Evolutionary conservation across 805 yeast genomes (phyloP).

Genomic region (Metschnikowia lachancei): DNA sequence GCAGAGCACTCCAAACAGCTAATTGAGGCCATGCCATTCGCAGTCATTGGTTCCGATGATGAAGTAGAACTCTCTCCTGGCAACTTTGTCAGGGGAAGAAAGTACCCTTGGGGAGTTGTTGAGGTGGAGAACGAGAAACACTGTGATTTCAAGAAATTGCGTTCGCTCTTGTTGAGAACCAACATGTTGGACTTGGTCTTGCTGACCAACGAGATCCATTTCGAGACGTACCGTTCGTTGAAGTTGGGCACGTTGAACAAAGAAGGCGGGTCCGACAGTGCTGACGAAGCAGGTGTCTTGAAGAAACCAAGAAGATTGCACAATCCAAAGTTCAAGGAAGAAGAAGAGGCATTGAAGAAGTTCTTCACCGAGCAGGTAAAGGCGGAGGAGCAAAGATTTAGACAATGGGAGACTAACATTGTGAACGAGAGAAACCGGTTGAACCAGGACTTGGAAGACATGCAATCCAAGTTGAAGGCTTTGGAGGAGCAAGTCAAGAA

Average conservation of each 20-base stretch:
- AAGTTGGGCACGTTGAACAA: slow-evolving; percentile 51
- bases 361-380: slow-evolving; percentile 94
- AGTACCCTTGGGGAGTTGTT: slow-evolving; percentile 88
- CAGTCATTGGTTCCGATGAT: slow-evolving; percentile 75
- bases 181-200: slow-evolving; percentile 79
- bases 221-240: slow-evolving; percentile 71
- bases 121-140: slow-evolving; percentile 85
- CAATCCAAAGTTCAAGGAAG: slow-evolving; percentile 94
- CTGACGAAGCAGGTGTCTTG: slow-evolving; percentile 24
- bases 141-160: slow-evolving; percentile 79
- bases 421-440: slow-evolving; percentile 92
- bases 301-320: slow-evolving; percentile 56
- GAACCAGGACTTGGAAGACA: slow-evolving; percentile 88
- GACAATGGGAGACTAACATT: slow-evolving; percentile 98
- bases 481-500: slow-evolving; percentile 73
- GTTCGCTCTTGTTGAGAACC: slow-evolving; percentile 75
- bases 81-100: slow-evolving; percentile 67
- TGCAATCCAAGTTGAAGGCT: slow-evolving; percentile 71
- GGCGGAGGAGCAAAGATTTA: slow-evolving; percentile 93
- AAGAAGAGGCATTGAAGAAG: slow-evolving; percentile 89
- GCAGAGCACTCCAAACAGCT: slow-evolving; percentile 78
- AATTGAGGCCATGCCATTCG: slow-evolving; percentile 84
- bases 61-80: slow-evolving; percentile 65
- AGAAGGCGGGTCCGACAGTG: slow-evolving; percentile 27
- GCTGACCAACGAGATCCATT: slow-evolving; percentile 78